A percentile compares a stretch with the other conserved stretches of the same genome.
Evolutionary conservation across 2,329 filamentous ascomycete species (phyloP).

Genomic region (Stagonosporopsis cucurbitacearum): DNA sequence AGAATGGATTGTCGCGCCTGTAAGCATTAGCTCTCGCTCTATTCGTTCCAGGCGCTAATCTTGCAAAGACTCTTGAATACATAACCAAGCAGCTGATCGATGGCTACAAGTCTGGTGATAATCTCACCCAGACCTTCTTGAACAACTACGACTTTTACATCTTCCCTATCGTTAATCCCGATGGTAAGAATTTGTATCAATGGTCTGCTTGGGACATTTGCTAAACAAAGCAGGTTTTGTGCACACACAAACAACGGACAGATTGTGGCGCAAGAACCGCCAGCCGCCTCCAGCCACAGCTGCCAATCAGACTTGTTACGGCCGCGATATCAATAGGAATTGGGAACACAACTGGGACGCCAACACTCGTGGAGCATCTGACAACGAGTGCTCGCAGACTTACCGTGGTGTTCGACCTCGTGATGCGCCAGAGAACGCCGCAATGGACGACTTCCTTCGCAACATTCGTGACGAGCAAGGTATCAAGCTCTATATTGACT

Average conservation of each 20-base stretch:
- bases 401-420: slow-evolving; percentile 41
- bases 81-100: slow-evolving; percentile 36
- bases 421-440: slow-evolving; percentile 40
- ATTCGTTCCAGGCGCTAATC: neutral
- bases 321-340: slow-evolving; percentile 45
- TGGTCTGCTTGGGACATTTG: neutral
- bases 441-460: slow-evolving; percentile 55
- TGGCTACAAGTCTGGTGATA: slow-evolving; percentile 36
- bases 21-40: slow-evolving; percentile 19
- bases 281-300: slow-evolving; percentile 31
- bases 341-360: slow-evolving; percentile 43
- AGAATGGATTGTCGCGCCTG: slow-evolving; percentile 52
- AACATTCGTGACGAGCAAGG: slow-evolving; percentile 54
- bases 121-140: slow-evolving; percentile 41
- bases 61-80: slow-evolving; percentile 32
- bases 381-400: slow-evolving; percentile 37
- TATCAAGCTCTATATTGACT: slow-evolving; percentile 68
- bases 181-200: slow-evolving; percentile 25
- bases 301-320: slow-evolving; percentile 40
- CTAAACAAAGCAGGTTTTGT: slow-evolving; percentile 34
- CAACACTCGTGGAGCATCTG: slow-evolving; percentile 38
- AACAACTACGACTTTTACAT: slow-evolving; percentile 44
- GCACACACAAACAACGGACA: slow-evolving; percentile 43
- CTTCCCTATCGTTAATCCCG: slow-evolving; percentile 42
- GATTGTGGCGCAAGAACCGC: slow-evolving; percentile 48